A percentile compares a stretch with the other conserved stretches of the same genome.
phyloP scores from a whole-genome alignment of 2,329 filamentous ascomycete genomes.

The Hortaea sp. region DNA sequence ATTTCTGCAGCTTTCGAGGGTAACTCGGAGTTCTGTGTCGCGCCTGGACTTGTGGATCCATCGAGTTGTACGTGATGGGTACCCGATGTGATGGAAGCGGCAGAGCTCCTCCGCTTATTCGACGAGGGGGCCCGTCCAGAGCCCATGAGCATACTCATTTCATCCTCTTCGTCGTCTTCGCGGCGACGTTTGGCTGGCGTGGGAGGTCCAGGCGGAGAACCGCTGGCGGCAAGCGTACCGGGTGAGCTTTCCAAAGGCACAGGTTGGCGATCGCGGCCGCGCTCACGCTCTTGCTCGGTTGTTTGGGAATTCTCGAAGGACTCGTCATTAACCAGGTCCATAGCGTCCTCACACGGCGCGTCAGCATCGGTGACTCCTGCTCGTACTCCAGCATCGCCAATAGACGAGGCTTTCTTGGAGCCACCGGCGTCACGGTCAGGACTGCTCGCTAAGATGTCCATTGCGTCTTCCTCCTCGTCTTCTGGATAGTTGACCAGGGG shows the following conservation, averaged over 20 bases:
- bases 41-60: slow-evolving; percentile 4
- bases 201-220: slow-evolving; percentile 41
- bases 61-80: slow-evolving; percentile 19
- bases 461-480: slow-evolving; percentile 58
- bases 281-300: neutral
- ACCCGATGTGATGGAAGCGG: slow-evolving; percentile 13
- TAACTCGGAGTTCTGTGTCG: neutral
- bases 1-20: neutral
- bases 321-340: neutral
- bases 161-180: slow-evolving; percentile 89
- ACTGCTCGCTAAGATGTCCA: slow-evolving; percentile 45
- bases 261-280: slow-evolving; percentile 14
- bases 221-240: slow-evolving; percentile 9
- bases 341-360: neutral
- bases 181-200: slow-evolving; percentile 81
- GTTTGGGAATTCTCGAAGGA: neutral
- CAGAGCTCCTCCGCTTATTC: slow-evolving; percentile 34
- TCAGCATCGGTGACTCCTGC: neutral
- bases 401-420: neutral
- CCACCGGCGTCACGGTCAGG: slow-evolving; percentile 22
- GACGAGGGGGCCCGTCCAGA: slow-evolving; percentile 3
- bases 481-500: slow-evolving; percentile 89
- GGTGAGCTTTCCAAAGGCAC: slow-evolving; percentile 15
- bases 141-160: slow-evolving; percentile 74
- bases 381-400: neutral